Evolutionary conservation across 352 stramenopile species (phyloP), one percentile per base, ranked within the genome.

Genomic region (Globisporangium ultimum): DNA sequence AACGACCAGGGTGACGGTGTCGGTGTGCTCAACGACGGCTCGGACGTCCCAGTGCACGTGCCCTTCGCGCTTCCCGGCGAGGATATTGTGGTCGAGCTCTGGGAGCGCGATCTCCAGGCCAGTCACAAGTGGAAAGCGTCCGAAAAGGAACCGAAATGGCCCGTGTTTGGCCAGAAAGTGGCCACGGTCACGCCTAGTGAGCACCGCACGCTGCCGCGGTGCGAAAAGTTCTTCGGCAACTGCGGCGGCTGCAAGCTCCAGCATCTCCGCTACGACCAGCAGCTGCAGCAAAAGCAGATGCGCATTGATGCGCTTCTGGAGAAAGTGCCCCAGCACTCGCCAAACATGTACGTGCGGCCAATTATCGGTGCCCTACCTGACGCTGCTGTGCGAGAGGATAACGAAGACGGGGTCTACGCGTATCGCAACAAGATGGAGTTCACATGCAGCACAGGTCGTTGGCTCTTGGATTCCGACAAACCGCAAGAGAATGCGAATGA

Each of bases 351-450:
- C 15, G 59, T 87, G 10, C 72, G 69, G 0, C 15, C 54, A 7
- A 85, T 90, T 58, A 21, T 77, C 10, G 80, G 80, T 5, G 28
- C 28, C 28, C 4, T 9, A 12, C 65, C 72, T 0, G 21, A 60
- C 9, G 20, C 12, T 10, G 22, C 13, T 12, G 28, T 36, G 28
- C 9, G 0, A 1, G 38, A 57, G 4, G 20, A 52, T 15, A 28
- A 15, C 0, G 24, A 40, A 1, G 8, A 9, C 20, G 57, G 41
- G 3, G 47, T 73, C 11, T 84, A 79, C 48, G 56, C 75, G 40
- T 93, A 93, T 61, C 78, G 83, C 55, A 93, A 91, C 71, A 93
- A 93, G 60, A 91, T 88, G 71, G 83, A 93, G 61, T 93, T 93
- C 57, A 91, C 83, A 9, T 90, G 80, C 55, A 91, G 77, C 57